Conservation (phyloP, 1,284 basidiomycete genomes). For the Ceratobasidium sp. region DNA sequence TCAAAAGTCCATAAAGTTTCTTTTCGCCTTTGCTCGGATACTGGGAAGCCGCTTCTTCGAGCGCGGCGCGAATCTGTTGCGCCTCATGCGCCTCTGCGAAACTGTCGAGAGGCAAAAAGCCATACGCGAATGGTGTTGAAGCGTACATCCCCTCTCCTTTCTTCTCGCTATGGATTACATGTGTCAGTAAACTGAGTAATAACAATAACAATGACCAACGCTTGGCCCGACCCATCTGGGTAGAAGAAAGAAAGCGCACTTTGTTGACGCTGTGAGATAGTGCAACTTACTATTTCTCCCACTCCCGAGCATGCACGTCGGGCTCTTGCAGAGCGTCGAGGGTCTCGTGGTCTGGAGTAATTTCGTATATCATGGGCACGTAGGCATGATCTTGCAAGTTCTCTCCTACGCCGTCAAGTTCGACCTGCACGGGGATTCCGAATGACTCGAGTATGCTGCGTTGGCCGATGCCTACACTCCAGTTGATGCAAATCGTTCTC, state of each 20-base stretch:
- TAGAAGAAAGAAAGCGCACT: too few species aligned
- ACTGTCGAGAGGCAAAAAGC: constrained; percentile 36
- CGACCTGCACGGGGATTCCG: constrained; percentile 50
- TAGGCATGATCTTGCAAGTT: constrained; percentile 54
- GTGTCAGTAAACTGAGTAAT: constrained; percentile 5
- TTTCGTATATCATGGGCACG: constrained; percentile 37
- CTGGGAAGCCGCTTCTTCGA: not conserved
- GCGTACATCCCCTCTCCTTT: constrained; percentile 39
- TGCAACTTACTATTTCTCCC: constrained; percentile 38
- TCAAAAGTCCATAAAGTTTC: constrained; percentile 25
- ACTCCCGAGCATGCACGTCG: constrained; percentile 21
- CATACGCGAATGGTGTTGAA: constrained; percentile 36
- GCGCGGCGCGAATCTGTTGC: constrained; percentile 1
- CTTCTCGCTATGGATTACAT: constrained; percentile 29
- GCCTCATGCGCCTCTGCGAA: constrained; percentile 30
- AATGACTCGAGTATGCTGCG: constrained; percentile 49
- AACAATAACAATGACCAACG: too few species aligned
- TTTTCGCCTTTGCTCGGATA: constrained; percentile 12
- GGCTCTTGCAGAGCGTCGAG: constrained; percentile 39
- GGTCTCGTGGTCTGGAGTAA: constrained; percentile 37
- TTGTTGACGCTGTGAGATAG: too few species aligned
- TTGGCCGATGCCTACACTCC: constrained; percentile 53
- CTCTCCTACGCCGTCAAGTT: constrained; percentile 53
- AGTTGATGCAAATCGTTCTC: not conserved
- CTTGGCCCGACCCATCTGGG: too few species aligned